Percentiles rank a stretch among this genome's conserved stretches.
These are phyloP conservation scores for Rosa persica DNA, from an alignment of 306 rosid genomes.

Conservation along the genomic window DNA sequence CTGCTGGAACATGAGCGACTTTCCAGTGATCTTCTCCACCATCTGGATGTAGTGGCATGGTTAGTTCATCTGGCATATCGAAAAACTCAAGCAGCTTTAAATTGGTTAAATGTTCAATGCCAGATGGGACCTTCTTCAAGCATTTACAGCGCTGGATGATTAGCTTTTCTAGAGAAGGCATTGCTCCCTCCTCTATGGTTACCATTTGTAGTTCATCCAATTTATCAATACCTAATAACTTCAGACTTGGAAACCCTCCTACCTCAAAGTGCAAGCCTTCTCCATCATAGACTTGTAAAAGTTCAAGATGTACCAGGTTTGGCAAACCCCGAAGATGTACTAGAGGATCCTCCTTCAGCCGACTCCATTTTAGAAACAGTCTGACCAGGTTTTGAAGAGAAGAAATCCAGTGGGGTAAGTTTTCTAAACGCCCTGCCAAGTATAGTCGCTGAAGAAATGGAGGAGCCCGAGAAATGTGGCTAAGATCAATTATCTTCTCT, in stretches of 20 bases:
- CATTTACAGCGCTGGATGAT: slow-evolving; percentile 22
- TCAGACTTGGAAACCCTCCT: slow-evolving; percentile 28
- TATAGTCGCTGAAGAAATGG: slow-evolving; percentile 31
- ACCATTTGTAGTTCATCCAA: slow-evolving; percentile 16
- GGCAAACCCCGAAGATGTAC: slow-evolving; percentile 32
- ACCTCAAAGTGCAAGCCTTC: slow-evolving; percentile 22
- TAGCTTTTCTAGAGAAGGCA: slow-evolving; percentile 29
- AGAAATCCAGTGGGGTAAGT: slow-evolving; percentile 36
- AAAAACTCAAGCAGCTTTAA: slow-evolving; percentile 17
- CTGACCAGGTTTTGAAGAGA: slow-evolving; percentile 25
- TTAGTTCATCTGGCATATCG: slow-evolving; percentile 28
- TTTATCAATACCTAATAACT: slow-evolving; percentile 25
- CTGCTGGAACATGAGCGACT: slow-evolving; percentile 25
- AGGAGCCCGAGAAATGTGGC: slow-evolving; percentile 27
- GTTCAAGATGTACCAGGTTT: slow-evolving; percentile 31
- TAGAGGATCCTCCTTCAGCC: slow-evolving; percentile 39
- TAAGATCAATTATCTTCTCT: slow-evolving; percentile 28
- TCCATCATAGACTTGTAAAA: slow-evolving; percentile 29
- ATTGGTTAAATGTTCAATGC: slow-evolving; percentile 14
- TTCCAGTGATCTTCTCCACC: slow-evolving; percentile 21
- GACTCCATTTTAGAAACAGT: slow-evolving; percentile 30
- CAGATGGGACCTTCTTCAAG: slow-evolving; percentile 15
- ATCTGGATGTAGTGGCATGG: slow-evolving; percentile 19
- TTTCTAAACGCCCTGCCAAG: slow-evolving; percentile 33
- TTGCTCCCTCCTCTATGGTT: slow-evolving; percentile 20